Evolutionary conservation across 1,284 basidiomycete genomes (phyloP).

Genomic region (Rugosomyces carneus): DNA sequence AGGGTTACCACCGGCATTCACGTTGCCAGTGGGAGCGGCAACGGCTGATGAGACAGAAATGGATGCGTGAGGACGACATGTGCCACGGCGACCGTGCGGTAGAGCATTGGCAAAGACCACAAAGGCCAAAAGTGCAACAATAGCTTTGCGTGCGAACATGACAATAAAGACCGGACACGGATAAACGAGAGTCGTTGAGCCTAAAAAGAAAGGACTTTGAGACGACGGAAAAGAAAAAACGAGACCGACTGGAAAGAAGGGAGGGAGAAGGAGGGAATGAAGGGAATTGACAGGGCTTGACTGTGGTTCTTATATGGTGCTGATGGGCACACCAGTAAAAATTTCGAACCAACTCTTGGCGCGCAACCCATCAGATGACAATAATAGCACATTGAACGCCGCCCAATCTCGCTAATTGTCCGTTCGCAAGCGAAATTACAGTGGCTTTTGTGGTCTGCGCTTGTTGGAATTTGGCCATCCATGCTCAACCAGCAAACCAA

Average conservation of each 20-base stretch:
- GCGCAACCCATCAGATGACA: too few relatives aligned
- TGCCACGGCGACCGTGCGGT: conserved; percentile 19
- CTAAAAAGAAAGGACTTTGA: conserved; percentile 13
- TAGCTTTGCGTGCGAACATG: conserved; percentile 16
- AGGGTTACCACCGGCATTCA: conserved; percentile 1
- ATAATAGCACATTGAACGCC: too few relatives aligned
- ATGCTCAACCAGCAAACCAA: too few relatives aligned
- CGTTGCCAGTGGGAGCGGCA: conserved; percentile 9
- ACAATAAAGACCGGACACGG: conserved; percentile 9
- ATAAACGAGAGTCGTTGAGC: conserved; percentile 13
- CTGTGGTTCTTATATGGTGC: conserved; percentile 2
- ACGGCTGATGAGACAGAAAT: conserved; percentile 12
- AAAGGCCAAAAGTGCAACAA: conserved; percentile 23
- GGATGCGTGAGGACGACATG: conserved; percentile 15
- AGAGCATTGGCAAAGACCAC: conserved; percentile 22
- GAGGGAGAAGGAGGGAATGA: conserved; percentile 3
- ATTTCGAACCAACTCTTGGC: too few relatives aligned
- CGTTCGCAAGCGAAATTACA: too few relatives aligned
- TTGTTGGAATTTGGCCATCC: too few relatives aligned
- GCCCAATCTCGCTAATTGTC: too few relatives aligned
- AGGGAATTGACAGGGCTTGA: conserved; percentile 1
- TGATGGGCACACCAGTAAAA: conserved; percentile 6
- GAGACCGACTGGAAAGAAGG: conserved; percentile 10
- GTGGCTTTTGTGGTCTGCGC: too few relatives aligned
- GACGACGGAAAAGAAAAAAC: conserved; percentile 11